Base-by-base conservation (phyloP, 495 filamentous ascomycete species). In the Oleoguttula mirabilis region DNA sequence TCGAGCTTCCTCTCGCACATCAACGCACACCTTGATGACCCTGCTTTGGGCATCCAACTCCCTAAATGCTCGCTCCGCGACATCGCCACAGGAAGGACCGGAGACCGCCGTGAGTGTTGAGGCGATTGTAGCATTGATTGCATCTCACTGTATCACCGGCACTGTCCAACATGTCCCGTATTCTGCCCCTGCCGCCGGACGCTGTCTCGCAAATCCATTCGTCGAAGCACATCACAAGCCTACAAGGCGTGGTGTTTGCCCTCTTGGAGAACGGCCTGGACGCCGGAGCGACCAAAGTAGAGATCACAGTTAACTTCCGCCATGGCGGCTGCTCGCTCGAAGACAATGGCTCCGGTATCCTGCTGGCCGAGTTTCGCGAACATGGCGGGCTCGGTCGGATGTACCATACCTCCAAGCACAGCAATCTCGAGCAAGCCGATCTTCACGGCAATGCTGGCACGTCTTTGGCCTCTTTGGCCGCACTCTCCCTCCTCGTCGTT, bases 181-280 rank as follows among this genome's bases (percentile, higher is more conserved):
- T 96, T 41, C 66, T 69, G 45, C 76, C 68, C 30, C 68, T 96
- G 32, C 83, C 88, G 11, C 58, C 70, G 19, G 73, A 88, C 38
- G 86, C 85, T 39, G 68, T 76, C 39, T 74, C 80, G n/a, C 88
- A 88, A 55, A 79, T 98, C 60, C 84, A 82, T 50, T 95, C 88
- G 0, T 93, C 88, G 2, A 76, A 73, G 5, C 67, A 70, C 17
- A 81, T 96, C 48, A 82, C 76, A 2, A 75, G 79, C 21, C 62
- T 98, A 34, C 77, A 79, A 49, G 76, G 63, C 19, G 88, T 84
- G 3, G 65, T 86, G 28, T 61, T 73, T 39, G 81, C 84, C 37
- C 66, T 98, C n/a, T 48, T 88, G 6, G 75, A 83, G 54, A 98
- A 98, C 60, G 74, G 85, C 0, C 68, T 98, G 16, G 90, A 98